Base-by-base conservation (phyloP, 495 filamentous ascomycete species). In the Gamarada debralockiae region DNA sequence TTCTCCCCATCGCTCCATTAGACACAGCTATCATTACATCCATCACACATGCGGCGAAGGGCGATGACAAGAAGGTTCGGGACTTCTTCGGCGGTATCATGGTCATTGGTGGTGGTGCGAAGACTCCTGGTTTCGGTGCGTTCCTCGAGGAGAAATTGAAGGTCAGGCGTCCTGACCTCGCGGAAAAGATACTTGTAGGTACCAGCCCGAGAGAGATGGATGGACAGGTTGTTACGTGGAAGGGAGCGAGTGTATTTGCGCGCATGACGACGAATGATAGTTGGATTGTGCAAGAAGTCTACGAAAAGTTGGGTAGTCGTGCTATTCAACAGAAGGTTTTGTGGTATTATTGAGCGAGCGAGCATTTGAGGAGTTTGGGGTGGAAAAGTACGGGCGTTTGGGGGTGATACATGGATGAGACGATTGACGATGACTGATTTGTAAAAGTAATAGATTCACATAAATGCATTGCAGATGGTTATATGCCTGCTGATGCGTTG, bases 211-310 rank as follows among this genome's bases (percentile, higher is more conserved):
- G 93, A 55, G 93, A 98, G 60, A 80, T 98, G 64, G 93, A 97
- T 65, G 87, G 90, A 20, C 90, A 96, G 65, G 91, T 96, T 5
- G 87, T 97, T 25, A 86, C 87, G 6, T 98, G 93, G 93, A 98
- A 98, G 76, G 93, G 93, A 1, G 95, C 87, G 3, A 96, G 91
- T 62, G 89, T 98, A 23, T 98, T 97, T 75, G 91, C 89, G n/a
- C 92, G 95, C 71, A 72, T 98, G 64, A 78, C 69, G 53, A 89
- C 86, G 9, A 96, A 97, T 68, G 95, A 98, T 70, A 90, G 84
- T 67, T 97, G 93, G 93, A 90, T 97, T 57, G 85, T 85, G 1
- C 76, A 81, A 49, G 72, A 84, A 50, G 93, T 97, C 70, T 97
- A 95, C 70, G 90, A 97, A 66, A 80, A 89, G 55, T 67, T 96